phyloP scores from a whole-genome alignment of 139 green algal species.

The Tetraselmis chui region DNA sequence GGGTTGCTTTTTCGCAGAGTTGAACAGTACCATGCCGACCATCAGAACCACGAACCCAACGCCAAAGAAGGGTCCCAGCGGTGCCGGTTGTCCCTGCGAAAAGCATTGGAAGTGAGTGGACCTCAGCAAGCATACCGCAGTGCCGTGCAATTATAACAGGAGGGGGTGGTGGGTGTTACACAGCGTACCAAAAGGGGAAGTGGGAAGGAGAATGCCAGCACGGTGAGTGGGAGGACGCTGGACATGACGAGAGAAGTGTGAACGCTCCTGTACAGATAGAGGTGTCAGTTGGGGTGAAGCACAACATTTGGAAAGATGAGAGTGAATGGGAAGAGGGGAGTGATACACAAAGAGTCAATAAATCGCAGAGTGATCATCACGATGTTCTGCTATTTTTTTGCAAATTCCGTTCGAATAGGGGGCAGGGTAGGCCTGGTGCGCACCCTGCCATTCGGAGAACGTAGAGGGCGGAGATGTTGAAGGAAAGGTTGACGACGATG shows the following conservation, averaged over 20 bases:
- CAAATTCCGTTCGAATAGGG: too few species aligned
- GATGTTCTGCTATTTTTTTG: too few species aligned
- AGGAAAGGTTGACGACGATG: background rate
- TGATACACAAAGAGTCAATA: too few species aligned
- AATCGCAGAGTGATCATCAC: too few species aligned
- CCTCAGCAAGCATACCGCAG: too few species aligned
- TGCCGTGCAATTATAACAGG: too few species aligned
- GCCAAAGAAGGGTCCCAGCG: slow-evolving; percentile 2
- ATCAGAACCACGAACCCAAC: slow-evolving; percentile 1
- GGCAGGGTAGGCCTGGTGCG: background rate
- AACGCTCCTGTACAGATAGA: background rate
- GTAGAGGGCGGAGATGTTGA: slow-evolving; percentile 9
- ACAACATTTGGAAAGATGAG: too few species aligned
- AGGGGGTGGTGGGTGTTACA: background rate
- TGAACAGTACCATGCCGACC: background rate
- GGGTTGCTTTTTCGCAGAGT: background rate
- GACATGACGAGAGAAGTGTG: slow-evolving; percentile 2
- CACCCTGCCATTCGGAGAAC: background rate
- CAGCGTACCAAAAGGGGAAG: background rate
- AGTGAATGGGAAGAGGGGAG: too few species aligned
- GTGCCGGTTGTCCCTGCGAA: background rate
- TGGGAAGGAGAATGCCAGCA: background rate
- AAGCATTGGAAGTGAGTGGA: too few species aligned
- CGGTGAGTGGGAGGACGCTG: background rate
- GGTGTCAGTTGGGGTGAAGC: too few species aligned